Conservation (phyloP, 2,329 filamentous ascomycete species). For the Delphinella strobiligena region DNA sequence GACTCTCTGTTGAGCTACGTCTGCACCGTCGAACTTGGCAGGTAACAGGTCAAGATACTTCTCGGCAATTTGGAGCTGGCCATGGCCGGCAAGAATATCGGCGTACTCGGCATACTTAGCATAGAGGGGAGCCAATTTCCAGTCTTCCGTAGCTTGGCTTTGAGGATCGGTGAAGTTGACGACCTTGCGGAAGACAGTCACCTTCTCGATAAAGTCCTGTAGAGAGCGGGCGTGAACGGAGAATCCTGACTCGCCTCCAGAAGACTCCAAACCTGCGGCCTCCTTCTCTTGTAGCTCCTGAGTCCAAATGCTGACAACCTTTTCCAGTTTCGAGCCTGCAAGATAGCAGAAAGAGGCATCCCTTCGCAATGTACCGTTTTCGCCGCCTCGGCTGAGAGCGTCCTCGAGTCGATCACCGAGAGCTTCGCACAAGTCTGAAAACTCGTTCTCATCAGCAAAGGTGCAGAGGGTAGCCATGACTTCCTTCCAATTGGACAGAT, state of each 20-base stretch:
- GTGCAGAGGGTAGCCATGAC: slow-evolving; percentile 93
- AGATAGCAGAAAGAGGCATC: slow-evolving; percentile 96
- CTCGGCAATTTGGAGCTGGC: slow-evolving; percentile 74
- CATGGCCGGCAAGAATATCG: slow-evolving; percentile 83
- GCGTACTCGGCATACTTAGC: slow-evolving; percentile 96
- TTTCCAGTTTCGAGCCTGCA: slow-evolving; percentile 91
- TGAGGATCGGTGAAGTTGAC: slow-evolving; percentile 82
- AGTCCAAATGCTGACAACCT: slow-evolving; percentile 91
- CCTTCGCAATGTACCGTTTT: slow-evolving; percentile 49
- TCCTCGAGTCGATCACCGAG: slow-evolving; percentile 85
- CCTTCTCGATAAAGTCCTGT: slow-evolving; percentile 95
- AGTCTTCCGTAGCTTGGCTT: slow-evolving; percentile 57
- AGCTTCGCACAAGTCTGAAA: slow-evolving; percentile 87
- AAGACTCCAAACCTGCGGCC: slow-evolving; percentile 53
- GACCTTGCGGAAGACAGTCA: slow-evolving; percentile 89
- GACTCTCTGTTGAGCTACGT: slow-evolving; percentile 75
- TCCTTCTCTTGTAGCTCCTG: slow-evolving; percentile 79
- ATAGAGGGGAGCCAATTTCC: slow-evolving; percentile 82
- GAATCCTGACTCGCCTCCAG: slow-evolving; percentile 66
- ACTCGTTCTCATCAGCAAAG: slow-evolving; percentile 81
- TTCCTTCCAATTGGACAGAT: slow-evolving; percentile 90
- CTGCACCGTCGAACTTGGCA: slow-evolving; percentile 69
- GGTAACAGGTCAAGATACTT: slow-evolving; percentile 86
- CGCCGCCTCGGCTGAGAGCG: slow-evolving; percentile 38
- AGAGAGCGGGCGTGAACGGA: slow-evolving; percentile 81